Evolutionary conservation across 768 basidiomycete species (phyloP).

Genomic region (Lanmaoa rubissima): DNA sequence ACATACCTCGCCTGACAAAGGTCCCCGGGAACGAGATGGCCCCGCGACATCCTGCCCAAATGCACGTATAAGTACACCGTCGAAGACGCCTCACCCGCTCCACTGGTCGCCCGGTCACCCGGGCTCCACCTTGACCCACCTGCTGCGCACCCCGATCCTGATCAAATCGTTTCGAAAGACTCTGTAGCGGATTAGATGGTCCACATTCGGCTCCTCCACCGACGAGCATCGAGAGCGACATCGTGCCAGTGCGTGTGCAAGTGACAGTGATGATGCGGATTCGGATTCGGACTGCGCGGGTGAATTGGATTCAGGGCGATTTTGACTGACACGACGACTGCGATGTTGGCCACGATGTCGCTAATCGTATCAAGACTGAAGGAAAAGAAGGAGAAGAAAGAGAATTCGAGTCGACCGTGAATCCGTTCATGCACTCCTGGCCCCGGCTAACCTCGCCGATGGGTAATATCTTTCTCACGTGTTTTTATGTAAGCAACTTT

Average conservation of each 20-base stretch:
- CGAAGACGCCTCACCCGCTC: not conserved
- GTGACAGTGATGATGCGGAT: not conserved
- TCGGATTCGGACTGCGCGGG: no score
- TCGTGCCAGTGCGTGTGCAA: constrained; percentile 24
- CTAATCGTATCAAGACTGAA: not conserved
- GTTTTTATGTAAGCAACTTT: not conserved
- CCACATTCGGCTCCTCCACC: constrained; percentile 73
- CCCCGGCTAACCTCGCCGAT: not conserved
- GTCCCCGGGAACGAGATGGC: constrained; percentile 37
- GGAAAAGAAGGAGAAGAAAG: not conserved
- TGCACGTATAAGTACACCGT: constrained; percentile 1
- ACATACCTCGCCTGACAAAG: constrained; percentile 59
- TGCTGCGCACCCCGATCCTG: constrained; percentile 77
- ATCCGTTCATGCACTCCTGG: not conserved
- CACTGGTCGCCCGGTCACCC: constrained; percentile 2
- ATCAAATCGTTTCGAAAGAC: constrained; percentile 75
- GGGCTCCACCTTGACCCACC: constrained; percentile 39
- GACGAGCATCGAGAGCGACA: constrained; percentile 81
- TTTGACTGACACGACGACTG: not conserved
- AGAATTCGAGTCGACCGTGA: not conserved
- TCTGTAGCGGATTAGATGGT: constrained; percentile 79
- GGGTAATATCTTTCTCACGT: constrained; percentile 13
- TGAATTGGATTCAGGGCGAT: not conserved
- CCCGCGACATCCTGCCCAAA: constrained; percentile 65
- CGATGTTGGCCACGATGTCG: not conserved